Evolutionary conservation across 1,284 basidiomycete species (phyloP), one percentile per base, ranked within the genome.

Genomic region (Apiotrichum veenhuisii): DNA sequence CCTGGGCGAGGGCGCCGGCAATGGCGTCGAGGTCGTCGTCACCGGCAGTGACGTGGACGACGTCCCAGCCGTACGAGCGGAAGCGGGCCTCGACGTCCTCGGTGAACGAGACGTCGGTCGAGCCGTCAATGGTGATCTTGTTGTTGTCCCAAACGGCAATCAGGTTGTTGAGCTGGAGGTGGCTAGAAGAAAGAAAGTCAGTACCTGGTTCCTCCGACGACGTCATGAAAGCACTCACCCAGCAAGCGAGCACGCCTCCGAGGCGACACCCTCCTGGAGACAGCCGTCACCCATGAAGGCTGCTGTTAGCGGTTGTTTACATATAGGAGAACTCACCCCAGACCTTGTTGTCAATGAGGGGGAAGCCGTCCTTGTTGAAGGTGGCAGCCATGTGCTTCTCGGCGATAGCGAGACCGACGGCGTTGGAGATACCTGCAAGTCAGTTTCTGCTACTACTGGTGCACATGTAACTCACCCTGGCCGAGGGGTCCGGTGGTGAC

Each of bases 401-500:
- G 23, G 89, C 93, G 59, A 96, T 93, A 58, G 93, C 94, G 53
- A 97, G 80, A 77, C 93, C 93, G 64, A 97, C 91, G 60, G 85
- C 89, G 76, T 93, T 95, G 67, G 88, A 85, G 75, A 97, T 88
- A 72, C 74, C 70, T 72, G 41, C 7, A n/a, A 12, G 34, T 42
- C 64, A 59, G 42, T 43, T 18, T 15, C 17, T 23, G 22, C 37
- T 17, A 36, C 30, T 30, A 20, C 26, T 15, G n/a, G n/a, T n/a
- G n/a, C n/a, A 38, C 20, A 22, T 27, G 25, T 20, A 5, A 58
- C 68, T 52, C 44, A 72, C 91, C 91, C 79, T 97, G 93, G 50
- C 93, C 93, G 36, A 97, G 87, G 60, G 94, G 93, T 62, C 93
- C 94, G 56, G 94, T 97, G 67, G 93, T 97, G 64, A 96, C 91